These are phyloP conservation scores for Verticillium isaacii DNA, from an alignment of 2,329 filamentous ascomycete genomes.

Conservation along the genomic window DNA sequence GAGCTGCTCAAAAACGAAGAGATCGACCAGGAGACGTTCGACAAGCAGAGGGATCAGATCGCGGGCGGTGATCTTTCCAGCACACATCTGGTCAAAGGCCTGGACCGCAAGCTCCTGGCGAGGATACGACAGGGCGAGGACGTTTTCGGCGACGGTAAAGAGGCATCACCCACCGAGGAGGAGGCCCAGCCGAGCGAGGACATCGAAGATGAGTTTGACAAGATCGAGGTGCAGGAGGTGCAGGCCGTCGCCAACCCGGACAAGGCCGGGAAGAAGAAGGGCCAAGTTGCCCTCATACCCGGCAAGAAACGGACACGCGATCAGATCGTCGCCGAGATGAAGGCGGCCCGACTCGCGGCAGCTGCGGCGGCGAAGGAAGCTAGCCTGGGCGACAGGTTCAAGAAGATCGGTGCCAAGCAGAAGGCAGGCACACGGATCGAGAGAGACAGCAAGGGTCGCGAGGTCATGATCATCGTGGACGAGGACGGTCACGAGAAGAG, in stretches of 20 bases:
- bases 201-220: slow-evolving; percentile 63
- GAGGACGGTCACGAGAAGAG: slow-evolving; percentile 63
- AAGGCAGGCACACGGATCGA: slow-evolving; percentile 55
- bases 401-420: slow-evolving; percentile 56
- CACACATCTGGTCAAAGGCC: slow-evolving; percentile 85
- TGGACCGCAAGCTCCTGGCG: slow-evolving; percentile 79
- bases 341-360: slow-evolving; percentile 52
- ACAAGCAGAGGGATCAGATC: slow-evolving; percentile 69
- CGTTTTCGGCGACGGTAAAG: slow-evolving; percentile 41
- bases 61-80: slow-evolving; percentile 74
- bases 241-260: slow-evolving; percentile 47
- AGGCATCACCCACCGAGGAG: slow-evolving; percentile 21
- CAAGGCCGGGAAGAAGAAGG: slow-evolving; percentile 54
- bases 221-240: slow-evolving; percentile 51
- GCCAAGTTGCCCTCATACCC: slow-evolving; percentile 45
- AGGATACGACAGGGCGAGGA: slow-evolving; percentile 66
- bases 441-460: slow-evolving; percentile 54
- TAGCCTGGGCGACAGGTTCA: slow-evolving; percentile 55
- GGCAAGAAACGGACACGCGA: slow-evolving; percentile 61
- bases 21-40: slow-evolving; percentile 76
- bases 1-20: slow-evolving; percentile 77
- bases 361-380: slow-evolving; percentile 51
- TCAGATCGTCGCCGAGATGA: slow-evolving; percentile 64
- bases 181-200: slow-evolving; percentile 32
- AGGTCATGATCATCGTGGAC: slow-evolving; percentile 61